Base-by-base conservation (phyloP, 805 yeast genomes). In the Scheffersomyces ergatensis region DNA sequence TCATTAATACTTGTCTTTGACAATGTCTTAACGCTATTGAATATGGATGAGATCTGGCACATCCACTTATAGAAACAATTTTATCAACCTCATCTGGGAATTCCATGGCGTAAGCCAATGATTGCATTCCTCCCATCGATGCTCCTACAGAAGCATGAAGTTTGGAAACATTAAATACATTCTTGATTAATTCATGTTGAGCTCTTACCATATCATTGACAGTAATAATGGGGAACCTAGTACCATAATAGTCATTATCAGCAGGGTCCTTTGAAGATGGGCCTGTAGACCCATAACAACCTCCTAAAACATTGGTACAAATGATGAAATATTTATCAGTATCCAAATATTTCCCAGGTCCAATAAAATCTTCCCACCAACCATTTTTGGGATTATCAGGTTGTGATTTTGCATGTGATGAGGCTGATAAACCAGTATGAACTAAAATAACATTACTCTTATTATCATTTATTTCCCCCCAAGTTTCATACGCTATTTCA, bases 91-190 rank as follows among this genome's bases (percentile, higher is more conserved):
- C 77, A 36, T 83, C 82, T 1, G 95, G 85, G 53, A 85, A 90
- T 55, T 85, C 95, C 57, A 80, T 76, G 1, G 89, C 96, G 60
- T 81, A 87, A 0, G 97, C 95, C 40, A 90, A 72, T 7, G 92
- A 82, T 65, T 89, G 97, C 97, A 90, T 89, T n/a, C 97, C 97
- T n/a, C 97, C 97, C 95, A 90, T 87, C 0, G 96, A 87, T 2
- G 95, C 83, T 5, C 97, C 97, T 6, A 90, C 80, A 1, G 88
- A 77, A 2, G 96, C 96, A 60, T 80, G 78, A 19, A 90, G 63
- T 57, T 78, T 83, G 1, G 52, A 36, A 23, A 85, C 83, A 1
- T 82, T 82, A 43, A 89, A 78, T 34, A 76, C 79, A 34, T 81
- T 76, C 20, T 63, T 66, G 15, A 90, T 70, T 33, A 90, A 64